phyloP scores from a whole-genome alignment of 2,329 filamentous ascomycete species.

The Fusarium xyrophilum region DNA sequence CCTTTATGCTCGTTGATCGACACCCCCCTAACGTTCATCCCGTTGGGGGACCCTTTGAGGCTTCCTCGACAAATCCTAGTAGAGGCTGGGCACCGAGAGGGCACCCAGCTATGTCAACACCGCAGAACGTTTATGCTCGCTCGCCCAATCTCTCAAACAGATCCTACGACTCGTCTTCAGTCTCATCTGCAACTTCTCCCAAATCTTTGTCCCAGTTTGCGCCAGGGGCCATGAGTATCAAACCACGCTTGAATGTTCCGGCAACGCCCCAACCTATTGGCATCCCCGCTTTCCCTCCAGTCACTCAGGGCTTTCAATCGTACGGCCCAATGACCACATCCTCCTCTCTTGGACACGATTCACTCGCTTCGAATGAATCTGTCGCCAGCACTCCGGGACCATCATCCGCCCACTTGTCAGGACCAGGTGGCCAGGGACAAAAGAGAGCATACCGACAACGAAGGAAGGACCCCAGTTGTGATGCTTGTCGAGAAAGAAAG shows the following conservation, averaged over 20 bases:
- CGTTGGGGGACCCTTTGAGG: slow-evolving; percentile 30
- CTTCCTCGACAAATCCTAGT: slow-evolving; percentile 15
- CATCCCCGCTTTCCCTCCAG: slow-evolving; percentile 58
- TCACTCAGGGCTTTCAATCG: slow-evolving; percentile 58
- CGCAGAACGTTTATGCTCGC: slow-evolving; percentile 64
- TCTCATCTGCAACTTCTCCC: slow-evolving; percentile 68
- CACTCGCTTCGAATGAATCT: slow-evolving; percentile 65
- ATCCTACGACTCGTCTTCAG: slow-evolving; percentile 70
- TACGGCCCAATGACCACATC: slow-evolving; percentile 59
- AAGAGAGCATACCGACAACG: slow-evolving; percentile 95
- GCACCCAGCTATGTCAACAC: slow-evolving; percentile 56
- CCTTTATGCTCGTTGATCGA: slow-evolving; percentile 39
- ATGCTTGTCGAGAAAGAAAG: slow-evolving; percentile 89
- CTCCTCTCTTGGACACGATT: slow-evolving; percentile 64
- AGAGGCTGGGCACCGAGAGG: slow-evolving; percentile 29
- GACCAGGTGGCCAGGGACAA: slow-evolving; percentile 68
- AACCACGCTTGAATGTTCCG: slow-evolving; percentile 56
- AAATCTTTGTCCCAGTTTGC: slow-evolving; percentile 61
- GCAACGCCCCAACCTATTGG: slow-evolving; percentile 61
- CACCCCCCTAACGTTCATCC: slow-evolving; percentile 27
- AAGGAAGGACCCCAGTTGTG: slow-evolving; percentile 95
- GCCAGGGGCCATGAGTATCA: slow-evolving; percentile 59
- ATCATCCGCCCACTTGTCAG: slow-evolving; percentile 44
- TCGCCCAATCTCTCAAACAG: slow-evolving; percentile 67
- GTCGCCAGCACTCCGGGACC: slow-evolving; percentile 61